These are phyloP conservation scores for Colletotrichum tropicale DNA, from an alignment of 2,329 filamentous ascomycete species.

Conservation along the genomic window DNA sequence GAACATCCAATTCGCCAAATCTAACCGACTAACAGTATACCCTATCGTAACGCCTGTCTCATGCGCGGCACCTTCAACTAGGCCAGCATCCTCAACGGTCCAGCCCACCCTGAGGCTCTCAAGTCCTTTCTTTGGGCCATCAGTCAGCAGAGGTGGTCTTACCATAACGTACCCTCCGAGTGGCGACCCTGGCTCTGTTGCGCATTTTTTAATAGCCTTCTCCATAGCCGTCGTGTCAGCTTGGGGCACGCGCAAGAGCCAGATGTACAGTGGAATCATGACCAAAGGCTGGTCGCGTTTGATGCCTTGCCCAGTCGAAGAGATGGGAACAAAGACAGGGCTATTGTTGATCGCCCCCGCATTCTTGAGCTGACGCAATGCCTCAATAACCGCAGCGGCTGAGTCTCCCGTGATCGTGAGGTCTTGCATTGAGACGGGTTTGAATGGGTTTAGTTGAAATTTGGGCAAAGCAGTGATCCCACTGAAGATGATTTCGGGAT, in stretches of 20 bases:
- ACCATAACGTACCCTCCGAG: constrained; percentile 1
- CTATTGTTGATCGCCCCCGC: neutral
- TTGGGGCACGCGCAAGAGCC: neutral
- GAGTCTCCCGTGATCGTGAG: neutral
- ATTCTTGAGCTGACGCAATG: neutral
- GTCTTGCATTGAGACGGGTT: constrained; percentile 3
- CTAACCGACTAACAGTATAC: neutral
- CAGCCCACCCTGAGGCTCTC: neutral
- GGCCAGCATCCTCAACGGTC: neutral
- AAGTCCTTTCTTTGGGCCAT: neutral
- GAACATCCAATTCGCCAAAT: constrained; percentile 9
- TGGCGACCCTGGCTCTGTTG: neutral
- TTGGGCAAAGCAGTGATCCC: neutral
- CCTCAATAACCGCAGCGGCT: neutral
- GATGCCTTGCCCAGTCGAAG: neutral
- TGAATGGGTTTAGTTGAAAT: neutral
- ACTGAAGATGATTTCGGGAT: neutral
- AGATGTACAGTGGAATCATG: neutral
- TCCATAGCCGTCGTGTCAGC: neutral
- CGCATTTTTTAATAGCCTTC: neutral
- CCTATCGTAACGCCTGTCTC: neutral
- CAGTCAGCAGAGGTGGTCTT: neutral
- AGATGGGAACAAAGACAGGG: neutral
- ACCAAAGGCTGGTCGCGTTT: neutral
- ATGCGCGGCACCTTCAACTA: neutral